Percentiles rank a stretch among this genome's conserved stretches.
These are phyloP conservation scores for Trichoderma parareesei DNA, from an alignment of 495 filamentous ascomycete species.

Conservation along the genomic window DNA sequence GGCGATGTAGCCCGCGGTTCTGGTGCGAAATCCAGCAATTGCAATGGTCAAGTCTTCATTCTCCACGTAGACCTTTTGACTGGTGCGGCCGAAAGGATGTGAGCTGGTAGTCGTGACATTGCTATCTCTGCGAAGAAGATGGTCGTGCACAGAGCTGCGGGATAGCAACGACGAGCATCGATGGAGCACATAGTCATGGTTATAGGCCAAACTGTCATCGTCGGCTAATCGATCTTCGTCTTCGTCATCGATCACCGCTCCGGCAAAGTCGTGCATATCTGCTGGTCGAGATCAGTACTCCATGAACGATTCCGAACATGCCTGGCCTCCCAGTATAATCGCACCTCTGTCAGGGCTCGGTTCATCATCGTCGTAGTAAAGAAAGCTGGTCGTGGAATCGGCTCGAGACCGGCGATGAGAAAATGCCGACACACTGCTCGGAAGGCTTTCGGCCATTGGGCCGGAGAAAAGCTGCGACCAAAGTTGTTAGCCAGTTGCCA, in stretches of 20 bases:
- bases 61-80: slow-evolving; percentile 85
- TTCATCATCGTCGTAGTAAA: slow-evolving; percentile 70
- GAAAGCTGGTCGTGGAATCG: slow-evolving; percentile 81
- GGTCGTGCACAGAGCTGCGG: slow-evolving; percentile 58
- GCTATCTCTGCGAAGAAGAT: slow-evolving; percentile 58
- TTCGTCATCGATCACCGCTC: slow-evolving; percentile 15
- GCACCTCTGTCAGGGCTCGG: not conserved
- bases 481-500: slow-evolving; percentile 11
- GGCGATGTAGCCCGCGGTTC: slow-evolving; percentile 51
- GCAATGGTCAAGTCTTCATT: slow-evolving; percentile 92
- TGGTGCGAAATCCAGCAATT: slow-evolving; percentile 83
- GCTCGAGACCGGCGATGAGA: slow-evolving; percentile 69
- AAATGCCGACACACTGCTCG: slow-evolving; percentile 82
- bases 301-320: not conserved
- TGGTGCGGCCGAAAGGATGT: slow-evolving; percentile 51
- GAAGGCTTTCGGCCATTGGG: slow-evolving; percentile 89
- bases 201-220: slow-evolving; percentile 27
- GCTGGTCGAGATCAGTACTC: not conserved
- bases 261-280: slow-evolving; percentile 32
- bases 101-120: slow-evolving; percentile 51
- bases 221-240: slow-evolving; percentile 34
- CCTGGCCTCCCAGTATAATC: slow-evolving; percentile 9
- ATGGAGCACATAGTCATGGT: slow-evolving; percentile 32
- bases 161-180: slow-evolving; percentile 37
- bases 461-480: slow-evolving; percentile 73